Evolutionary conservation across 2,329 filamentous ascomycete species (phyloP).

Genomic region (Aspergillus ochraceoroseus): DNA sequence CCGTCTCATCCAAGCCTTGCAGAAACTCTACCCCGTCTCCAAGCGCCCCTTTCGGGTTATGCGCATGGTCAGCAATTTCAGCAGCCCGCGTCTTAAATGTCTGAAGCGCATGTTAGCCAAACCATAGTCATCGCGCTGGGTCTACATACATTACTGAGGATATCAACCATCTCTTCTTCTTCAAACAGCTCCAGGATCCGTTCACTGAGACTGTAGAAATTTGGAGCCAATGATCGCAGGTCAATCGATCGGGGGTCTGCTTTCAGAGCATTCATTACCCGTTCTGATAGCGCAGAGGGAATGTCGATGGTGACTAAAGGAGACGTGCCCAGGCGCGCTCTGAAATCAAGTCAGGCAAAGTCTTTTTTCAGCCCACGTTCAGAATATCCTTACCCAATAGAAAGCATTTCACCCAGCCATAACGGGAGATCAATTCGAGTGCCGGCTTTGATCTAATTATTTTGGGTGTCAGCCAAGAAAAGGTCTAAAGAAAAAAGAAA

Average conservation of each 20-base stretch:
- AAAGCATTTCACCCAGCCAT: slow-evolving; percentile 91
- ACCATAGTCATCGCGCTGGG: too few species aligned
- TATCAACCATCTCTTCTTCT: slow-evolving; percentile 71
- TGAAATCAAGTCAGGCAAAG: slow-evolving; percentile 16
- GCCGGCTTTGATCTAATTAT: slow-evolving; percentile 65
- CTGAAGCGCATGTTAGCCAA: slow-evolving; percentile 31
- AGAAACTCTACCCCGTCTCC: slow-evolving; percentile 73
- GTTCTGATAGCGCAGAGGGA: slow-evolving; percentile 67
- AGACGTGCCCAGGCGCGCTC: slow-evolving; percentile 43
- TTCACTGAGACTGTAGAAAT: slow-evolving; percentile 82
- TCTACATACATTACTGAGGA: slow-evolving; percentile 56
- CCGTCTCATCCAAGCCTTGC: slow-evolving; percentile 81
- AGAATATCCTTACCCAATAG: slow-evolving; percentile 40
- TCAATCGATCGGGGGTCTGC: slow-evolving; percentile 84
- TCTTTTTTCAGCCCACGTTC: background rate
- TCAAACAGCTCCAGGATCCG: slow-evolving; percentile 88
- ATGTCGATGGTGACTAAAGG: slow-evolving; percentile 76
- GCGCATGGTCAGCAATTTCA: slow-evolving; percentile 82
- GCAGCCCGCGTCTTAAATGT: slow-evolving; percentile 77
- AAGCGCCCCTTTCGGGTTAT: slow-evolving; percentile 70
- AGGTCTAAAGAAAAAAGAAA: background rate
- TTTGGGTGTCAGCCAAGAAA: background rate
- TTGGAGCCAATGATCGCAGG: slow-evolving; percentile 71
- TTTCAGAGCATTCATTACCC: slow-evolving; percentile 83
- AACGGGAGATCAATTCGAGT: slow-evolving; percentile 79